phyloP scores from a whole-genome alignment of 148 eudicot genomes.

The Polygonum aviculare region DNA sequence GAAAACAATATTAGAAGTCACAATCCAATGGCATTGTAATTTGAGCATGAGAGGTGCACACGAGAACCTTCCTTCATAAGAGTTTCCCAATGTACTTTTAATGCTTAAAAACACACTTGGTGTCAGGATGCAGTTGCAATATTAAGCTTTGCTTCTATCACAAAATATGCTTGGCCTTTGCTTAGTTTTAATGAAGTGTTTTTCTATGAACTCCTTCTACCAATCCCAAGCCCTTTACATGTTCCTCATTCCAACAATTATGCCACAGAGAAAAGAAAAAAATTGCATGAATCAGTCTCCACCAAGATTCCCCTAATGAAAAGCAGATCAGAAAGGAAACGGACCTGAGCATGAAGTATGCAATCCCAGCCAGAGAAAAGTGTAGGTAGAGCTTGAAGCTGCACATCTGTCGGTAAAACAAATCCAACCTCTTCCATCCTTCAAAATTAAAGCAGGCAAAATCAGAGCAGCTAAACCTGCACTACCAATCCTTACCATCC shows the following conservation, averaged over 20 bases:
- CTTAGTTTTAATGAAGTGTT: background rate
- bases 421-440: constrained; percentile 90
- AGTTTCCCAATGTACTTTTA: background rate
- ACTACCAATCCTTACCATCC: background rate
- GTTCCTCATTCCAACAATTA: background rate
- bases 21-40: constrained; percentile 45
- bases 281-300: background rate
- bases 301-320: background rate
- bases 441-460: constrained; percentile 8
- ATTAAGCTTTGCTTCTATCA: background rate
- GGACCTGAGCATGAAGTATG: constrained; percentile 91
- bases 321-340: constrained; percentile 12
- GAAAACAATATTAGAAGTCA: background rate
- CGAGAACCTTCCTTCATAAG: background rate
- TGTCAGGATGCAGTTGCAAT: background rate
- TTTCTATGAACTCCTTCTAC: background rate
- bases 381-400: constrained; percentile 69
- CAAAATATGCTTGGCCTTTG: background rate
- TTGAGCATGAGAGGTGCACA: constrained; percentile 12
- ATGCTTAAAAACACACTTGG: background rate
- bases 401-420: constrained; percentile 69
- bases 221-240: background rate
- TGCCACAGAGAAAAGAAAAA: background rate
- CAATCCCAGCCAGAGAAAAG: constrained; percentile 80
- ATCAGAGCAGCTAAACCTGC: background rate